Evolutionary conservation across 768 basidiomycete species (phyloP), one percentile per base, ranked within the genome.

Genomic region (Austroboletus festivus): DNA sequence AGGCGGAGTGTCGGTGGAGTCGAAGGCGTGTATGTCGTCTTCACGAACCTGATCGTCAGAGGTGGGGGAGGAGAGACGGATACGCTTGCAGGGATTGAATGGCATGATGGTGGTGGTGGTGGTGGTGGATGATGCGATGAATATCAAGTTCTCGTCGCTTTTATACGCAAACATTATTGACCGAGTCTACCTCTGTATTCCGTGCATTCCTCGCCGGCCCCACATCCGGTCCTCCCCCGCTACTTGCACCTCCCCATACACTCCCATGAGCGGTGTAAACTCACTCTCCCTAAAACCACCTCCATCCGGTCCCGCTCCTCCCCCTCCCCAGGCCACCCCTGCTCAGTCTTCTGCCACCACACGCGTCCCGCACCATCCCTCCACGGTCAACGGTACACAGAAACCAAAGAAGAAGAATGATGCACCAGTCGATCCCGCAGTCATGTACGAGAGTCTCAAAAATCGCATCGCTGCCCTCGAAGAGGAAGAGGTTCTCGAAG

Each of bases 401-500:
- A 84, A 85, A 71, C 73, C 76, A 40, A 91, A 89, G 82, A 86
- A 85, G 68, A 77, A 73, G 56, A 86, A 85, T 52, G 70, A 73
- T 48, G 64, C 74, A 7, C 84, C 83, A 19, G 79, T 88, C 46
- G 90, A 93, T 71, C 89, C 89, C 46, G 85, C 83, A 2, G 78
- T 81, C 35, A 88, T 93, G 86, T 91, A 91, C 65, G 90, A 92
- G 67, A 87, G 82, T 46, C 74, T 93, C 60, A 91, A 86, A 79
- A 92, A 76, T 66, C 78, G 89, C 65, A 93, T 93, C 69, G 89
- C 91, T 5, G 89, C 88, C 37, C 71, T 93, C 55, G 90, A 93
- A 63, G 90, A 92, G 66, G 90, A 90, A 62, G 86, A 89, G 60
- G 85, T 86, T 7, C 72, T 88, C 28, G 88, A 89, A 59, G 90